Conservation (phyloP, 2,329 filamentous ascomycete genomes). For the Trichoderma harzianum region DNA sequence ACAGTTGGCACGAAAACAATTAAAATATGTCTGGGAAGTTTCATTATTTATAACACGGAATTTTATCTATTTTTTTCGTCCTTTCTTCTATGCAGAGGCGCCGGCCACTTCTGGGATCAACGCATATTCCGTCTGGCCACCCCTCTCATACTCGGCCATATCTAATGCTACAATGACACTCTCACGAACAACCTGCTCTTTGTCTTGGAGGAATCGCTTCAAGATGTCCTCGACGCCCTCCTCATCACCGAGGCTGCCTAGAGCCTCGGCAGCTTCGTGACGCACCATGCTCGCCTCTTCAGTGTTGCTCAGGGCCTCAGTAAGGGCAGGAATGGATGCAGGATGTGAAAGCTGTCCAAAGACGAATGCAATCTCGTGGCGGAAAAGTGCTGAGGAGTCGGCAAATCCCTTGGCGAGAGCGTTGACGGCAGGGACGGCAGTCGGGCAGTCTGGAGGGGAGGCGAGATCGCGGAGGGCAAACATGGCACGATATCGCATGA, state of each 20-base stretch:
- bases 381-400: constrained; percentile 87
- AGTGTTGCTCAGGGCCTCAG: constrained; percentile 70
- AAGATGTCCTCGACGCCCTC: constrained; percentile 86
- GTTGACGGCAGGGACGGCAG: constrained; percentile 80
- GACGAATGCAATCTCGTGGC: constrained; percentile 97
- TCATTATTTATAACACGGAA: neutral
- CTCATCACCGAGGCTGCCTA: constrained; percentile 90
- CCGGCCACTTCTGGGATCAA: constrained; percentile 67
- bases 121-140: constrained; percentile 85
- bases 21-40: constrained; percentile 29
- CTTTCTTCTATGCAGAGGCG: constrained; percentile 37
- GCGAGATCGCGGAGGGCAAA: constrained; percentile 93
- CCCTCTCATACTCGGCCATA: constrained; percentile 96
- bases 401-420: constrained; percentile 81
- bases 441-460: constrained; percentile 86
- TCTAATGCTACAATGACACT: constrained; percentile 94
- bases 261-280: constrained; percentile 93
- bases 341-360: constrained; percentile 96
- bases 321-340: constrained; percentile 89
- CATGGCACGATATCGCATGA: constrained; percentile 95
- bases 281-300: constrained; percentile 94
- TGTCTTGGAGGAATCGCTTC: constrained; percentile 80
- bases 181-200: constrained; percentile 89
- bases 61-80: neutral
- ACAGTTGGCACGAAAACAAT: constrained; percentile 59